Base-by-base conservation (phyloP, 352 stramenopile genomes). In the Pythium aquatile region DNA sequence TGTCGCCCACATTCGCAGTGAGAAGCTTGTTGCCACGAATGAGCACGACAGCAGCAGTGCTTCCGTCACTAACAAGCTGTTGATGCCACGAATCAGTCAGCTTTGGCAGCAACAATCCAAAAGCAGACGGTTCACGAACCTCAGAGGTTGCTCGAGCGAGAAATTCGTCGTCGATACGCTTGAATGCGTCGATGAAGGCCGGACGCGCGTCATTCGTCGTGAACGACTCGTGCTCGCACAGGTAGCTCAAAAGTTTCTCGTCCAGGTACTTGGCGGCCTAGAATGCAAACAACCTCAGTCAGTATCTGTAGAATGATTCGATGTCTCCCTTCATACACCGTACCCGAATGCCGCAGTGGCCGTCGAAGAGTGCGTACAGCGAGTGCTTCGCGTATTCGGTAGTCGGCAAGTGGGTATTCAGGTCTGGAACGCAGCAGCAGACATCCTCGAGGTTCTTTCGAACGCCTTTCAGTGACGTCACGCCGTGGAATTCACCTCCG, bases 1-100 rank as follows among this genome's bases (percentile, higher is more conserved):
- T 87, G 68, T 97, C 90, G n/a, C 90, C 90, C 56, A 90, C 78
- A 63, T 97, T 97, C 14, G 88, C 87, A 14, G 85, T 94, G 30
- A 94, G 74, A 24, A 96, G 69, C 20, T 84, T 79, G 54, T 91
- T 92, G 9, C 87, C 87, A 28, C 85, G 85, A 63, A 94, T 91
- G 24, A 96, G 48, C 30, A 92, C 83, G n/a, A 94, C 82, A 2
- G 83, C 85, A 6, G 77, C 85, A 6, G 85, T 94, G 49, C 82
- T 94, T 46, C 85, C 85, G 64, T 92, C 85, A 35, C 69, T 83
- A 55, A 92, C 61, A 32, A 74, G 76, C 83, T 92, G 16, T 46
- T 5, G 30, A 17, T 10, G 39, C 17, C 33, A 17, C 2, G 37
- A 42, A n/a, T 42, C 11, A 17, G 37, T 42, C 37, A 42, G 37